A percentile compares a stretch with the other conserved stretches of the same genome.
These are phyloP conservation scores for Camillea tinctor DNA, from an alignment of 2,329 filamentous ascomycete species.

Conservation along the genomic window DNA sequence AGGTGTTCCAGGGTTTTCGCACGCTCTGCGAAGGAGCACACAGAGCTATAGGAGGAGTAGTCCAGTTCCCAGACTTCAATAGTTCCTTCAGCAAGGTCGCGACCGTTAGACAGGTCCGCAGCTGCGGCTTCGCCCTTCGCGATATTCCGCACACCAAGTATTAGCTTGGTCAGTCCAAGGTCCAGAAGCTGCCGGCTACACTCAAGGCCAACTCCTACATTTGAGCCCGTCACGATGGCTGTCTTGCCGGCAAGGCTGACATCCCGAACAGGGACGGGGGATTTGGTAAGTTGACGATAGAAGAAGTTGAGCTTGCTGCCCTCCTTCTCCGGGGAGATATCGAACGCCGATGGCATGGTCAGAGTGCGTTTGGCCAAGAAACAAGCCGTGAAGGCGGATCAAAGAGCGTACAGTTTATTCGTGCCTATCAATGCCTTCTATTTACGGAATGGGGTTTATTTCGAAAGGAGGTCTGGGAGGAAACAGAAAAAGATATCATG, in stretches of 20 bases:
- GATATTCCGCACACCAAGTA: conserved; percentile 36
- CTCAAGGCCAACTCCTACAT: conserved; percentile 40
- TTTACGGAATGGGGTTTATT: too few species aligned
- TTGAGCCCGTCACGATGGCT: conserved; percentile 40
- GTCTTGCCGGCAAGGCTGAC: conserved; percentile 19
- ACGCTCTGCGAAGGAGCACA: conserved; percentile 37
- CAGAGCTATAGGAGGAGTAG: conserved; percentile 35
- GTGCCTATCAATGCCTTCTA: too few species aligned
- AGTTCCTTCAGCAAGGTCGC: conserved; percentile 17
- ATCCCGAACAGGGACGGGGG: too few species aligned
- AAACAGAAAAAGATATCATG: too few species aligned
- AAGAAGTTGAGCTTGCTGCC: too few species aligned
- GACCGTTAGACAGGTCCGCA: conserved; percentile 20
- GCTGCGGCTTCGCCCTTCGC: conserved; percentile 20
- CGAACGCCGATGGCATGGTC: too few species aligned
- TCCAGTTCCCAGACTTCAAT: conserved; percentile 41
- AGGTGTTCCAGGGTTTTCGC: conserved; percentile 33
- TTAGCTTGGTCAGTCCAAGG: conserved; percentile 32
- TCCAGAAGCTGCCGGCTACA: conserved; percentile 34
- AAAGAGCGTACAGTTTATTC: too few species aligned
- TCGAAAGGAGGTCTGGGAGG: too few species aligned
- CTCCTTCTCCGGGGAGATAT: too few species aligned
- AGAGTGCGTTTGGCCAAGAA: too few species aligned
- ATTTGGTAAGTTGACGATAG: too few species aligned
- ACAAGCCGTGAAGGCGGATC: too few species aligned